Base-by-base conservation (phyloP, 2,329 filamentous ascomycete species). In the Cercospora zeina region DNA sequence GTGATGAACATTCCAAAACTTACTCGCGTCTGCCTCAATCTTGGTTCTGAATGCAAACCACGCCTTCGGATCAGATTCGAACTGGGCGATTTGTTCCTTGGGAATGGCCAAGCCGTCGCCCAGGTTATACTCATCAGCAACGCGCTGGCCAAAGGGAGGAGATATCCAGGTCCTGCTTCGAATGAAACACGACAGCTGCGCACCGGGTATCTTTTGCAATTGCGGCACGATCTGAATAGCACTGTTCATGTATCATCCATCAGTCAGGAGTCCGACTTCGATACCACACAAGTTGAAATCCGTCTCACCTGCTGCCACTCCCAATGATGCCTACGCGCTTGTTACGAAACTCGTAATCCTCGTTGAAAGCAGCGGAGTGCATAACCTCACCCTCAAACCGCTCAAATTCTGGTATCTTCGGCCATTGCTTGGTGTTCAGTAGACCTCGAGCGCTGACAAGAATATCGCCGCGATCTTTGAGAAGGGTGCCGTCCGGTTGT, bases 131-230 rank as follows among this genome's bases (percentile, higher is more conserved):
- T 71, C 68, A 50, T 74, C 69, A 53, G 68, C 66, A 19, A 69
- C 67, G 2, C 58, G 61, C 34, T 74, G 72, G 4, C 63, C 80
- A 76, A 60, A 85, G 82, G 1, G 86, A 78, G 51, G 82, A 80
- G 1, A 83, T 75, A 90, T 84, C 87, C 87, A 90, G 0, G 87
- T 89, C 27, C 79, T 82, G 65, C 83, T 86, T 9, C 87, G 79
- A 0, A 82, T 85, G 66, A 88, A 89, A 73, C 88, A 85, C 64
- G 87, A 83, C 0, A 89, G 75, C 1, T 78, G 81, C 9, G 66
- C 65, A 3, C 66, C 73, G 47, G 59, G 21, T 2, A 67, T 70
- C 31, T 67, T 70, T 67, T 76, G 78, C 2, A 80, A 72, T 2
- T 72, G 72, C 1, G 74, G 72, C 2, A 79, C 74, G 19, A 78